Evolutionary conservation across 331 rosid species (phyloP).

Genomic region (Cydonia oblonga): DNA sequence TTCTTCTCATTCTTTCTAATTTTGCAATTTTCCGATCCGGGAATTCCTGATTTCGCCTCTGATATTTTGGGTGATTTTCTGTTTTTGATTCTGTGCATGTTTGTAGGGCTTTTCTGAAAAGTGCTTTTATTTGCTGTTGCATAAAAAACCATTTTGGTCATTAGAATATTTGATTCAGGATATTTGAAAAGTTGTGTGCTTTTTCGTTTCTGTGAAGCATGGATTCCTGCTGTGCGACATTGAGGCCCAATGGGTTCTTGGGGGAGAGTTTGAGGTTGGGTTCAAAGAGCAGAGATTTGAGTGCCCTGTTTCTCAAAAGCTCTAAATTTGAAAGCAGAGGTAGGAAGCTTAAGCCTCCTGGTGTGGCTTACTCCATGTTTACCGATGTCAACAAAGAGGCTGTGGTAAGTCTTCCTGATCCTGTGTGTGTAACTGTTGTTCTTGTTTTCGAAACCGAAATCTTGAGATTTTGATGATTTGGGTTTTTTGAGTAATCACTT

Average conservation of each 20-base stretch:
- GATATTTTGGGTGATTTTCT: neutral
- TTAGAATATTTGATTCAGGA: neutral
- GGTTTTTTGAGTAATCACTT: neutral
- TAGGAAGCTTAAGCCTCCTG: constrained; percentile 25
- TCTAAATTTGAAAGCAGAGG: constrained; percentile 13
- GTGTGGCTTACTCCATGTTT: constrained; percentile 33
- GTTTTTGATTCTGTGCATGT: neutral
- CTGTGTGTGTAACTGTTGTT: neutral
- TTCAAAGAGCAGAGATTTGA: constrained; percentile 18
- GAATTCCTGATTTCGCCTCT: constrained; percentile 3
- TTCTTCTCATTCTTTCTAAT: neutral
- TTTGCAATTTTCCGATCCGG: neutral
- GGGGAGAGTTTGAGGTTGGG: constrained; percentile 46
- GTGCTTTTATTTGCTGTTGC: neutral
- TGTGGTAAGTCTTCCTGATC: constrained; percentile 20
- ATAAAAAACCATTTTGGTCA: neutral
- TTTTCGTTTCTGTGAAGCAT: constrained; percentile 13
- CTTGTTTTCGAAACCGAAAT: neutral
- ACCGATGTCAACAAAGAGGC: constrained; percentile 38
- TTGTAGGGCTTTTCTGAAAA: neutral
- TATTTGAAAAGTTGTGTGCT: neutral
- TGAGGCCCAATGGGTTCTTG: constrained; percentile 39
- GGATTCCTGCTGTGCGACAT: constrained; percentile 40
- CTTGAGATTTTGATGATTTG: neutral
- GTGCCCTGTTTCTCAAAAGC: constrained; percentile 18